These are phyloP conservation scores for Digitaria exilis DNA, from an alignment of 202 grass and related monocot species.

Conservation along the genomic window DNA sequence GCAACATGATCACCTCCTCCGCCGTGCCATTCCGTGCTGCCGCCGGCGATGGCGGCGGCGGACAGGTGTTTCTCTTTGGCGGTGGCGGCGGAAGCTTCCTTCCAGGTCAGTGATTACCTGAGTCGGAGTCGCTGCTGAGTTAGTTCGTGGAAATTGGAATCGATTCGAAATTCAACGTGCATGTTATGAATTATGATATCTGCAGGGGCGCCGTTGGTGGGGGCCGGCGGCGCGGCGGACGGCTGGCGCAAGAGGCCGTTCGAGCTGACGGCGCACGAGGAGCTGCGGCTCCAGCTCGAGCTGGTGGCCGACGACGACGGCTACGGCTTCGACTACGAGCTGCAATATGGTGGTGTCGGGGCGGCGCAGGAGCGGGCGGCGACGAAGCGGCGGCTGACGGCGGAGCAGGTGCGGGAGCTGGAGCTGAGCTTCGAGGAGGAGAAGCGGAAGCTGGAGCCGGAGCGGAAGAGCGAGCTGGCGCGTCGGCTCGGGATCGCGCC, in stretches of 20 bases:
- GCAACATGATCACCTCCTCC: constrained; percentile 63
- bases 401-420: constrained; percentile 59
- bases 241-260: constrained; percentile 44
- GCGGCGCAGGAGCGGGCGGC: background rate
- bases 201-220: constrained; percentile 37
- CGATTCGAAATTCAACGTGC: background rate
- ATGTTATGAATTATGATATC: too few species aligned
- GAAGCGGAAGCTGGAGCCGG: constrained; percentile 69
- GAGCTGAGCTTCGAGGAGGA: constrained; percentile 77
- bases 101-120: constrained; percentile 40
- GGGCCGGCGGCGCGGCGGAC: constrained; percentile 31
- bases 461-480: constrained; percentile 74
- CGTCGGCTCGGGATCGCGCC: constrained; percentile 60
- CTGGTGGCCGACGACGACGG: too few species aligned
- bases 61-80: constrained; percentile 70
- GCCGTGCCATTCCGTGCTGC: constrained; percentile 6
- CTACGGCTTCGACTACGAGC: constrained; percentile 39
- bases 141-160: background rate
- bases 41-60: constrained; percentile 32
- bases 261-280: constrained; percentile 29
- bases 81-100: constrained; percentile 40
- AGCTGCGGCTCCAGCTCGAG: constrained; percentile 21
- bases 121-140: background rate
- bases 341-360: background rate
- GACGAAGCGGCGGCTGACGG: constrained; percentile 60